phyloP scores from a whole-genome alignment of 495 filamentous ascomycete genomes.

The Hyphodiscus hymeniophilus region DNA sequence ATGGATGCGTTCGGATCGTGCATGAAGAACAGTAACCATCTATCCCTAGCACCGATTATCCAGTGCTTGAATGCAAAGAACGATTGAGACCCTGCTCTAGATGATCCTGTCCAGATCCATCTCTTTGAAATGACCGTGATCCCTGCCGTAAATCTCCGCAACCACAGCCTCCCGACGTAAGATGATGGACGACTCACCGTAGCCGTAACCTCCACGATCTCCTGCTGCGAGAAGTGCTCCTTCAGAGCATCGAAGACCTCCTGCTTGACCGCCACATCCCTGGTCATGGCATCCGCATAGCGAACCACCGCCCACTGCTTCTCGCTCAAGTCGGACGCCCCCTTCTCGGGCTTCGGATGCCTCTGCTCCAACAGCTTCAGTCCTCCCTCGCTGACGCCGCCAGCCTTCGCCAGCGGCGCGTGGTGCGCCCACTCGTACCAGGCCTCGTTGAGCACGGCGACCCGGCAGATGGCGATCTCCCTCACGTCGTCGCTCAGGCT shows the following conservation, averaged over 20 bases:
- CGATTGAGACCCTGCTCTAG: too few relatives aligned
- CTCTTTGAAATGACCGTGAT: too few relatives aligned
- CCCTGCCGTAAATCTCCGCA: too few relatives aligned
- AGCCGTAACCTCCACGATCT: conserved; percentile 71
- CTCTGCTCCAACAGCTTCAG: conserved; percentile 15
- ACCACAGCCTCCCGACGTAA: too few relatives aligned
- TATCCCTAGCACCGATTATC: too few relatives aligned
- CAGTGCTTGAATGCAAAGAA: too few relatives aligned
- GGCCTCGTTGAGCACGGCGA: conserved; percentile 64
- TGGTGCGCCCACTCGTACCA: conserved; percentile 78
- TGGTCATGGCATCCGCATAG: conserved; percentile 72
- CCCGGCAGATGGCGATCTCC: conserved; percentile 67
- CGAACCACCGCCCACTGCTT: conserved; percentile 56
- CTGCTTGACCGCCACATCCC: conserved; percentile 53
- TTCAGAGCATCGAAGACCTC: conserved; percentile 53
- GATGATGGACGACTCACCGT: conserved; percentile 28
- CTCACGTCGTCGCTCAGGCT: conserved; percentile 48
- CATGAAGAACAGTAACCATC: too few relatives aligned
- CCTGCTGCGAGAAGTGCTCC: conserved; percentile 50
- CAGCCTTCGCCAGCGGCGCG: conserved; percentile 46
- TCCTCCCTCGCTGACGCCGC: conserved; percentile 20
- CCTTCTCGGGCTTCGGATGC: conserved; percentile 1
- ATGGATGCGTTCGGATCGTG: too few relatives aligned
- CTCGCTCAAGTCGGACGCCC: conserved; percentile 31
- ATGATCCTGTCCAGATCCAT: too few relatives aligned